phyloP scores from a whole-genome alignment of 331 rosid species.

The Quercus lobata region DNA sequence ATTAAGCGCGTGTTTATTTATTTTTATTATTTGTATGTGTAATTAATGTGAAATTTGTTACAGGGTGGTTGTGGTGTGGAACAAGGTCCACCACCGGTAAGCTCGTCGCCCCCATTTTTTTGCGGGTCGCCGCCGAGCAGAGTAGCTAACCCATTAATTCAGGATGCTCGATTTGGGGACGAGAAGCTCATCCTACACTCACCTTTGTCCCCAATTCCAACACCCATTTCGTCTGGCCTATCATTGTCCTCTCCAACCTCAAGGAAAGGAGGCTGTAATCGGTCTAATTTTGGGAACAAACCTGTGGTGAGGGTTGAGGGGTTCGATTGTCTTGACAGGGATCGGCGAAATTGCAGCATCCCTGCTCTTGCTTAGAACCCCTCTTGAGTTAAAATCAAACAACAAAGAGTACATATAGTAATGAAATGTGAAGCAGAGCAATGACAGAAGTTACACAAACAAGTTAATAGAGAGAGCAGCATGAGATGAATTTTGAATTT shows the following conservation, averaged over 20 bases:
- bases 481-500: constrained; percentile 47
- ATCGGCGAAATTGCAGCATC: constrained; percentile 91
- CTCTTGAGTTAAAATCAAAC: neutral
- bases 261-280: constrained; percentile 75
- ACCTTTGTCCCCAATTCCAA: constrained; percentile 36
- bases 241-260: constrained; percentile 56
- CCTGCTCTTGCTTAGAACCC: constrained; percentile 77
- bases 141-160: constrained; percentile 94
- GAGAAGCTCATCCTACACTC: constrained; percentile 53
- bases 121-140: constrained; percentile 99
- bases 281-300: constrained; percentile 73
- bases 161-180: constrained; percentile 83
- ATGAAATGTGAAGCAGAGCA: neutral
- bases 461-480: constrained; percentile 17
- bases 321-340: constrained; percentile 94
- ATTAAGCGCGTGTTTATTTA: neutral
- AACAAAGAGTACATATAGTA: constrained; percentile 25
- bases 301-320: constrained; percentile 94
- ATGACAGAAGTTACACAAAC: constrained; percentile 15
- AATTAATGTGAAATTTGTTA: neutral
- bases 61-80: constrained; percentile 71
- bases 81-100: constrained; percentile 45
- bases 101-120: constrained; percentile 90
- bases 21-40: neutral
- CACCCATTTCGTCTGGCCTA: constrained; percentile 19